Conservation (phyloP, 2,329 filamentous ascomycete genomes). For the Colletotrichum sansevieriae region DNA sequence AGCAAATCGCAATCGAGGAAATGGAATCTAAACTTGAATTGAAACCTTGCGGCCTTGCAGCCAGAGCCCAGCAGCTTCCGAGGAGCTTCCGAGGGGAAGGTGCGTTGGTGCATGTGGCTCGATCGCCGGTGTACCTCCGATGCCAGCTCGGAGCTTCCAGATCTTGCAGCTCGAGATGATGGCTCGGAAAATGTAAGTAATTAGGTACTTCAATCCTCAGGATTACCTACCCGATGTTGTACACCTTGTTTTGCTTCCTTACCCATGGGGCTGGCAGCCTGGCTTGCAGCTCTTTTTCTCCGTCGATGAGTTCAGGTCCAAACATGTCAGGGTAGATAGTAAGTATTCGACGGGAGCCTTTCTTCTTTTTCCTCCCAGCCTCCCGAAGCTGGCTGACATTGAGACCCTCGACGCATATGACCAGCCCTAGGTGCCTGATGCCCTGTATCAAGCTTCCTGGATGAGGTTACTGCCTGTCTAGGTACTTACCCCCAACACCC, state of each 20-base stretch:
- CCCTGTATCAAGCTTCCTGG: background rate
- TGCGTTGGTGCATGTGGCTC: conserved; percentile 1
- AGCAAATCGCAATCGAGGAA: conserved; percentile 6
- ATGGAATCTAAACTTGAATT: background rate
- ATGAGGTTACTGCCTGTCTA: too few relatives aligned
- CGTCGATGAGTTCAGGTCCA: background rate
- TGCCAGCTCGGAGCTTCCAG: conserved; percentile 12
- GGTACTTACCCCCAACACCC: too few relatives aligned
- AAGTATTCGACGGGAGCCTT: background rate
- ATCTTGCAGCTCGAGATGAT: background rate
- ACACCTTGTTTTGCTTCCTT: background rate
- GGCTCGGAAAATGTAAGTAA: background rate
- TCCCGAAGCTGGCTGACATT: conserved; percentile 12
- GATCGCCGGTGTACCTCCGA: conserved; percentile 12
- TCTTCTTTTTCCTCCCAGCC: conserved; percentile 8
- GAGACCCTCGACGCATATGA: conserved; percentile 31
- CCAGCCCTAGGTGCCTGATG: background rate
- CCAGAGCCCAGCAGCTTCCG: background rate
- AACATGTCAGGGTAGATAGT: too few relatives aligned
- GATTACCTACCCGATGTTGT: background rate
- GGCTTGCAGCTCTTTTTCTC: conserved; percentile 9
- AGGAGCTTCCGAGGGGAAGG: conserved; percentile 10
- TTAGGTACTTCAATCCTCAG: background rate
- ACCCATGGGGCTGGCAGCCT: background rate
- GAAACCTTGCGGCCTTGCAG: background rate